phyloP scores from a whole-genome alignment of 805 yeast species.

The Candida arabinofermentans region DNA sequence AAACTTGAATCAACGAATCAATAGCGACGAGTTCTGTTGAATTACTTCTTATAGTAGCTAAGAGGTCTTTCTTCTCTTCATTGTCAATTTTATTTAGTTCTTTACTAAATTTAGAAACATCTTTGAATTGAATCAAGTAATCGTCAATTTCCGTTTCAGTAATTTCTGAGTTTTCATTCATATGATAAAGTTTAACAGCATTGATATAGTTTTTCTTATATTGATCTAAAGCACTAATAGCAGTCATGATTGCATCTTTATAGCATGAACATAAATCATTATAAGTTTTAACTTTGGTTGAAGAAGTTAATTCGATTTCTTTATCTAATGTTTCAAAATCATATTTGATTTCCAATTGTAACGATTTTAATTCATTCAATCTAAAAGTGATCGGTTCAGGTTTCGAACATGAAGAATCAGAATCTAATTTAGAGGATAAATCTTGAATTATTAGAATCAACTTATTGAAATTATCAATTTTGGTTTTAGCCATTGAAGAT shows the following conservation, averaged over 20 bases:
- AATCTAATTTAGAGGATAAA: neutral
- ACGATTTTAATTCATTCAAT: neutral
- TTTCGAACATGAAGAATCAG: neutral
- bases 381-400: constrained; percentile 1
- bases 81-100: neutral
- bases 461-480: neutral
- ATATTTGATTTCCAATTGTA: neutral
- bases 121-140: neutral
- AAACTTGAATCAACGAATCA: neutral
- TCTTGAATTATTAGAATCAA: neutral
- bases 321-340: neutral
- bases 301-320: neutral
- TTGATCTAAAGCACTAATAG: neutral
- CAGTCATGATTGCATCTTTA: neutral
- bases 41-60: neutral
- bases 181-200: neutral
- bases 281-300: neutral
- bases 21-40: neutral
- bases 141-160: neutral
- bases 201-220: constrained; percentile 1
- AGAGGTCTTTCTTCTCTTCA: neutral
- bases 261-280: neutral
- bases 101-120: neutral
- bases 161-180: neutral
- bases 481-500: neutral